Conservation (phyloP, 805 yeast genomes). For the Yarrowia deformans region DNA sequence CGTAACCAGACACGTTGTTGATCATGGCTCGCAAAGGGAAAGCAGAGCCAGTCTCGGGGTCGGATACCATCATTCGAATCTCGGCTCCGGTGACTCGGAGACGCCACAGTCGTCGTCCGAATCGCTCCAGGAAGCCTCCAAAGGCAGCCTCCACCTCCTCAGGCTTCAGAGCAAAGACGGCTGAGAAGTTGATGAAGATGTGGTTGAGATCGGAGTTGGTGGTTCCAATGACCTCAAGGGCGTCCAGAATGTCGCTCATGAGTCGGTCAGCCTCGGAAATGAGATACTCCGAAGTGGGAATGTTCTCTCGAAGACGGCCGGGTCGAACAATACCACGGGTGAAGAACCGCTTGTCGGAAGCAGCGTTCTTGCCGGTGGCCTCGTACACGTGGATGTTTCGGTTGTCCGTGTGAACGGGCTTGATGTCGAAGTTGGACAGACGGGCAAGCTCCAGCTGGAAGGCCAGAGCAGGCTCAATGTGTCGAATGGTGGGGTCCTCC, state of each 20-base stretch:
- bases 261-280: constrained; percentile 96
- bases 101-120: constrained; percentile 96
- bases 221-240: constrained; percentile 91
- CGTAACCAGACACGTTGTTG: constrained; percentile 96
- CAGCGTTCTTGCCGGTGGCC: constrained; percentile 92
- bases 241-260: constrained; percentile 95
- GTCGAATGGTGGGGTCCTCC: constrained; percentile 95
- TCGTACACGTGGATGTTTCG: constrained; percentile 97
- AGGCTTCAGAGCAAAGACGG: constrained; percentile 92
- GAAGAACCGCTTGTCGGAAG: constrained; percentile 93
- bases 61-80: constrained; percentile 93
- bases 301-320: constrained; percentile 91
- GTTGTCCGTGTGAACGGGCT: constrained; percentile 94
- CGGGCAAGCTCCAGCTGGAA: constrained; percentile 95
- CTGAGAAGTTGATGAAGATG: constrained; percentile 95
- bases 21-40: constrained; percentile 97
- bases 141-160: constrained; percentile 97
- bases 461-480: constrained; percentile 97
- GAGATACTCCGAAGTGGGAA: constrained; percentile 89
- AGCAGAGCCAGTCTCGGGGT: constrained; percentile 86
- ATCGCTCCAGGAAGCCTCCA: constrained; percentile 96
- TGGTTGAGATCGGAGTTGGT: constrained; percentile 96
- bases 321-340: constrained; percentile 98
- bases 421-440: constrained; percentile 91
- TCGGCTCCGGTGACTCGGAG: constrained; percentile 97